Base-by-base conservation (phyloP, 495 filamentous ascomycete species). In the Amniculicola lignicola region DNA sequence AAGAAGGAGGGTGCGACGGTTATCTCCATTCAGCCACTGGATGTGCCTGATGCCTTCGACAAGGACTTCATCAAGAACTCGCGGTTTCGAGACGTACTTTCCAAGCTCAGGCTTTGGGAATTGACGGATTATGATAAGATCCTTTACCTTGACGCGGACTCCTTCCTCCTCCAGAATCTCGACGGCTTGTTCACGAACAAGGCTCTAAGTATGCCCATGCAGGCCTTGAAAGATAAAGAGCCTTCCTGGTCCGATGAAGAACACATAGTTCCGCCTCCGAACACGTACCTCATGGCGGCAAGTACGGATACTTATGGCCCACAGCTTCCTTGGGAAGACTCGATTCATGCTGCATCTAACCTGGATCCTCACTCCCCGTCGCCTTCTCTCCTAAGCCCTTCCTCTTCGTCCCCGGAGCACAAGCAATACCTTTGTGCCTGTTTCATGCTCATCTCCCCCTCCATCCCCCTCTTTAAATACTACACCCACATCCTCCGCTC, bases 91-190 rank as follows among this genome's bases (percentile, higher is more conserved):
- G 44, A 57, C 35, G 54, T 50, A 4, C 40, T 41, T 23, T 61
- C 64, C 0, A 67, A 67, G 23, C 44, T 67, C 3, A 44, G 57
- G 14, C 44, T 62, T 2, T 67, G 56, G 57, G 15, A 64, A 40
- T 37, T 67, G 15, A 59, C 47, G 14, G 56, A 64, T 28, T 67
- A 48, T 41, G 56, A 61, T 12, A 64, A 40, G 27, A 52, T 67
- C 27, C n/a, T 55, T 15, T 64, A 62, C 49, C 18, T 67, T 2
- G 64, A 64, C 28, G 56, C 48, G 7, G 56, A 64, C 39, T 58
- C 61, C 12, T 44, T 64, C 18, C 43, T 67, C n/a, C 54, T 54
- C 5, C 28, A 47, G 11, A 59, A 47, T 5, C 39, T 64, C 2
- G 61, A 64, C 28, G 50, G 24, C 7, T 24, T 64, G 5, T 64